Evolutionary conservation across 495 filamentous ascomycete species (phyloP), one percentile per base, ranked within the genome.

Genomic region (Glonium stellatum): DNA sequence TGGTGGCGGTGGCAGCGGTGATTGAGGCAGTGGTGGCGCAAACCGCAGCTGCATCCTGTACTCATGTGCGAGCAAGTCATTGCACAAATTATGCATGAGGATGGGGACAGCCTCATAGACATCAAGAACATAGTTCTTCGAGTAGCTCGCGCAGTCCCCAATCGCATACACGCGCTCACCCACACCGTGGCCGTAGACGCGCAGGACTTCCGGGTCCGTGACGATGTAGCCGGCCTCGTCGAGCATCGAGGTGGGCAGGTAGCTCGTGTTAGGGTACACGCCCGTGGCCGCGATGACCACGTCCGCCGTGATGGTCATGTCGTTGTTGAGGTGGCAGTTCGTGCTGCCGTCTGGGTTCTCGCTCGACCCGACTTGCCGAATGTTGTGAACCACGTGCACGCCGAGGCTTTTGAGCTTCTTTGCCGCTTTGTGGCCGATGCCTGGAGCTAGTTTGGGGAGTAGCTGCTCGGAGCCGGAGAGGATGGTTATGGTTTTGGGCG

Each of bases 81-180:
- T 71, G 19, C 42, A 19, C 44, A 72, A 61, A 57, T 70, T 72
- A 42, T 63, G 48, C 64, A 69, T 63, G 36, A 72, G 62, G 42
- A 63, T 55, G 5, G 68, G 68, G 12, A 69, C 57, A 4, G 68
- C 66, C 10, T 66, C 68, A 53, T 70, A 70, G 42, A 72, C 67
- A 36, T 71, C 70, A 10, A 61, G 53, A 3, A 69, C 39, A 48
- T 54, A 65, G 46, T 71, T 71, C 37, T 54, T 62, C 18, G 44
- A 58, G 52, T 69, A 72, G 49, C 42, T 36, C 22, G 68, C 70
- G 57, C 66, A 67, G 60, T 72, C 69, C 44, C 68, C 70, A 39
- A 68, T 44, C 46, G 66, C 64, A 57, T 69, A 72, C 19, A 69
- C 52, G 8, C 66, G 22, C 27, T 55, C 53, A 31, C 55, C 56